phyloP scores from a whole-genome alignment of 169 alveolate species.

The Theileria equi region DNA sequence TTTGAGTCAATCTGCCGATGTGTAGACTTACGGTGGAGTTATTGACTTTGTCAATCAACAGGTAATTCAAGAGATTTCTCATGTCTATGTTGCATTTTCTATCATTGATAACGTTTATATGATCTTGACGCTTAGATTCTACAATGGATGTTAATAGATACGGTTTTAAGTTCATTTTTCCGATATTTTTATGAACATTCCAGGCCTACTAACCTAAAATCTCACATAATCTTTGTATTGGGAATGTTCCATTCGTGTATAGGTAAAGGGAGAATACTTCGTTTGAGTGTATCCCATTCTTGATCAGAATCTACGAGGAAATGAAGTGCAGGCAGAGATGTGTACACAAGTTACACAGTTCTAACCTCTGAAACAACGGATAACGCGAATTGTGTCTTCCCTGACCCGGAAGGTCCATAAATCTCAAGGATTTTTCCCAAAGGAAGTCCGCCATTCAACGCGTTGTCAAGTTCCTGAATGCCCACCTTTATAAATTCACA shows the following conservation, averaged over 20 bases:
- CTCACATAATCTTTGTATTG: slow-evolving; percentile 42
- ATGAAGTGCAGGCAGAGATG: too few species aligned
- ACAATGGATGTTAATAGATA: background rate
- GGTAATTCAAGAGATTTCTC: slow-evolving; percentile 2
- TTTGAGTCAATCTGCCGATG: too few species aligned
- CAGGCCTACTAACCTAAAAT: too few species aligned
- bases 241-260: slow-evolving; percentile 56
- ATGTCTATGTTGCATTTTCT: background rate
- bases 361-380: slow-evolving; percentile 54
- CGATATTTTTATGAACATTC: too few species aligned
- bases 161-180: background rate
- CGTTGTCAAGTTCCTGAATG: slow-evolving; percentile 28
- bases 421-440: slow-evolving; percentile 50
- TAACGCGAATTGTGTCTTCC: slow-evolving; percentile 62
- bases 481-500: slow-evolving; percentile 26
- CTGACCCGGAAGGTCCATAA: slow-evolving; percentile 55
- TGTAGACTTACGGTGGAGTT: slow-evolving; percentile 29
- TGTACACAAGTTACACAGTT: background rate
- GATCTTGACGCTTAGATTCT: slow-evolving; percentile 11
- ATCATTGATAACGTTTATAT: background rate
- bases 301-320: slow-evolving; percentile 32
- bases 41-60: slow-evolving; percentile 27
- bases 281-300: background rate
- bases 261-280: slow-evolving; percentile 25
- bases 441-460: slow-evolving; percentile 48